Conservation (phyloP, 1,284 basidiomycete species). For the Microbotryum saponariae region DNA sequence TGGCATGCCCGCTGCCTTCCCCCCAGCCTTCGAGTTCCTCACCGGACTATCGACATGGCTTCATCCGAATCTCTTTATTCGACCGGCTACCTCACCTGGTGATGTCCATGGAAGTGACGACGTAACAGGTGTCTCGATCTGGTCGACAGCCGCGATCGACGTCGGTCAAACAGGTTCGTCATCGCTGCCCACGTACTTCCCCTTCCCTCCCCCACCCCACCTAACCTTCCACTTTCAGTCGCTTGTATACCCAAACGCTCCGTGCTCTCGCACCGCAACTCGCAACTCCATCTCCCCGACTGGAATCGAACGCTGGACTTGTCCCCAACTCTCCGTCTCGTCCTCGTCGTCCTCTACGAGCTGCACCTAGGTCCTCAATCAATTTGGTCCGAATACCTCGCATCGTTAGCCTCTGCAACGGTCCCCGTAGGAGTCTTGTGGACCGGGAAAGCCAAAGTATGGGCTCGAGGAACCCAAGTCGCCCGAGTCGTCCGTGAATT, state of each 20-base stretch:
- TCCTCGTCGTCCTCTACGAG: constrained; percentile 43
- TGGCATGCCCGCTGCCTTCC: too few relatives aligned
- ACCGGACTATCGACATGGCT: too few relatives aligned
- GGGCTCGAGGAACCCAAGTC: constrained; percentile 41
- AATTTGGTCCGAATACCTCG: constrained; percentile 42
- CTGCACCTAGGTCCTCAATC: constrained; percentile 38
- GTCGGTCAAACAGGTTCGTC: too few relatives aligned
- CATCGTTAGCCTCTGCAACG: constrained; percentile 38
- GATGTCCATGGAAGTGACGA: too few relatives aligned
- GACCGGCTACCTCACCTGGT: too few relatives aligned
- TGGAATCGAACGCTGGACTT: constrained; percentile 1
- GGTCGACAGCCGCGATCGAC: too few relatives aligned
- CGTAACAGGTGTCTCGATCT: too few relatives aligned
- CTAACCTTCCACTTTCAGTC: constrained; percentile 31
- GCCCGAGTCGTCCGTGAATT: constrained; percentile 37
- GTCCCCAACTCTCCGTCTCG: constrained; percentile 38
- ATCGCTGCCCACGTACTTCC: too few relatives aligned
- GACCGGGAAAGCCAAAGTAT: constrained; percentile 33
- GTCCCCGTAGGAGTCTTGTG: constrained; percentile 41
- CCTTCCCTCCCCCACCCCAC: too few relatives aligned
- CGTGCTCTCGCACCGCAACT: constrained; percentile 40
- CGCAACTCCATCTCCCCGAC: constrained; percentile 23
- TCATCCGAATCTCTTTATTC: too few relatives aligned
- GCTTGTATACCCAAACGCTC: constrained; percentile 40
- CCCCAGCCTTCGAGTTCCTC: too few relatives aligned